Percentiles rank a stretch among this genome's conserved stretches.
Conservation (phyloP, 2,329 filamentous ascomycete species). For the Fusarium veterinarium region DNA sequence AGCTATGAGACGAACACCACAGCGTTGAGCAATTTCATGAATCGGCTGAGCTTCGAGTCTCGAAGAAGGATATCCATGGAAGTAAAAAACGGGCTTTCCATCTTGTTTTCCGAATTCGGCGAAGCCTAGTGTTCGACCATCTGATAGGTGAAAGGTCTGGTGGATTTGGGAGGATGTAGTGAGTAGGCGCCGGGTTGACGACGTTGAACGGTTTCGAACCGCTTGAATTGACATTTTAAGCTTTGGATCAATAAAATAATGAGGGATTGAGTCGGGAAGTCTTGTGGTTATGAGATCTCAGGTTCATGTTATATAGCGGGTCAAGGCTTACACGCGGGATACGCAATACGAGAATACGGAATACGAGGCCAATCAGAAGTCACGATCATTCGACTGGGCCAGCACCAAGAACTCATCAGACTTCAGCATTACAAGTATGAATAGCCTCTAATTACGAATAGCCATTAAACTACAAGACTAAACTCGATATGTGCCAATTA, state of each 20-base stretch:
- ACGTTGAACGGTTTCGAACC: background rate
- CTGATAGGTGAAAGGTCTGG: conserved; percentile 51
- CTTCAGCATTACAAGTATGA: background rate
- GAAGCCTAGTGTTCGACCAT: conserved; percentile 55
- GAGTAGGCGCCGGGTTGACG: background rate
- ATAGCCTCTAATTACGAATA: rapidly evolving
- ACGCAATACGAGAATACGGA: conserved; percentile 21
- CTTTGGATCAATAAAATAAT: background rate
- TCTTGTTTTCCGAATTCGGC: conserved; percentile 51
- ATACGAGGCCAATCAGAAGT: conserved; percentile 23
- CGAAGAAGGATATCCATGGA: conserved; percentile 57
- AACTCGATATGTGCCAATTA: rapidly evolving
- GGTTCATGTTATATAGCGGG: background rate
- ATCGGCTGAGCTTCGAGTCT: conserved; percentile 51
- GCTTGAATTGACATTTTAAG: background rate
- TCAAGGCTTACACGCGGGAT: conserved; percentile 1
- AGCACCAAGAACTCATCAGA: background rate
- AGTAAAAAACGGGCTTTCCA: conserved; percentile 52
- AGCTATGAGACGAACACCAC: conserved; percentile 50
- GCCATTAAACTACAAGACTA: rapidly evolving
- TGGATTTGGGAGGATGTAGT: background rate
- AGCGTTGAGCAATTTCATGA: conserved; percentile 41
- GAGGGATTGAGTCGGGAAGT: background rate
- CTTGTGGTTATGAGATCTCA: background rate
- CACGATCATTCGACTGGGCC: background rate